Percentiles rank a stretch among this genome's conserved stretches.
Evolutionary conservation across 1,284 basidiomycete species (phyloP).

Genomic region (Tetrapyrgos nigripes): DNA sequence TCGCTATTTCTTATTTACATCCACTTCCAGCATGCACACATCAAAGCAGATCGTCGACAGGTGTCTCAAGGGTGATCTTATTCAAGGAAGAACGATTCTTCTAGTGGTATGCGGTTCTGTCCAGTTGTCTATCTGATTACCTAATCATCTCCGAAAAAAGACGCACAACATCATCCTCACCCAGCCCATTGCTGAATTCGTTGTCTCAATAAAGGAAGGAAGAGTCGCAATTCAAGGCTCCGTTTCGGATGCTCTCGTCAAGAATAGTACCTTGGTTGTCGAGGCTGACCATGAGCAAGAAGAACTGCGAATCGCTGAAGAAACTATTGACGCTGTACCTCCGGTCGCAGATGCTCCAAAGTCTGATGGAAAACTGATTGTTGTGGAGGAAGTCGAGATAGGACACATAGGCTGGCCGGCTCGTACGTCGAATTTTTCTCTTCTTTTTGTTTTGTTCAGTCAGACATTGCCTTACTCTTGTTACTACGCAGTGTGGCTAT

Average conservation of each 20-base stretch:
- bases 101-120: constrained; percentile 60
- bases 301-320: constrained; percentile 40
- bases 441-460: constrained; percentile 23
- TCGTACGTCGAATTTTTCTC: constrained; percentile 28
- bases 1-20: background rate
- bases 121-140: background rate
- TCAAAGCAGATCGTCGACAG: constrained; percentile 80
- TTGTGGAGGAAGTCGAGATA: constrained; percentile 64
- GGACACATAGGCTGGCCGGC: constrained; percentile 60
- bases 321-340: constrained; percentile 39
- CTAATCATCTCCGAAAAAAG: constrained; percentile 26
- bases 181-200: constrained; percentile 59
- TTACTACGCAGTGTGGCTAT: constrained; percentile 34
- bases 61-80: constrained; percentile 72
- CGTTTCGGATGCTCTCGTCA: constrained; percentile 27
- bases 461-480: background rate
- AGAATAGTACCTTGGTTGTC: constrained; percentile 39
- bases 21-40: constrained; percentile 55
- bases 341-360: background rate
- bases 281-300: constrained; percentile 42
- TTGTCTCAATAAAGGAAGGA: constrained; percentile 62
- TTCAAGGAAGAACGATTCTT: constrained; percentile 74
- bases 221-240: constrained; percentile 31
- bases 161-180: constrained; percentile 69
- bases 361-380: constrained; percentile 50